phyloP scores from a whole-genome alignment of 805 yeast species.

The Clavispora asparagi region DNA sequence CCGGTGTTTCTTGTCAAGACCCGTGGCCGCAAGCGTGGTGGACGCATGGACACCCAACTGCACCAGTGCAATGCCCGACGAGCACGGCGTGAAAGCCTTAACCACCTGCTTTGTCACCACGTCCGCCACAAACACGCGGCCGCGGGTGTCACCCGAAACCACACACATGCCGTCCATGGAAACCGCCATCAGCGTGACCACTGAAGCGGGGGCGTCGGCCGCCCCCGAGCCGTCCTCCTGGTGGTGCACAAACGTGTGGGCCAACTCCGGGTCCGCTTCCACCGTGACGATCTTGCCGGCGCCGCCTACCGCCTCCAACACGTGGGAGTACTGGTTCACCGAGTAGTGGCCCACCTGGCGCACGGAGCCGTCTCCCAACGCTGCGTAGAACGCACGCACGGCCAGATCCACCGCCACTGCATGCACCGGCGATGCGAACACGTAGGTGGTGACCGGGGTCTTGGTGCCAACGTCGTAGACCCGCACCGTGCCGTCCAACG shows the following conservation, averaged over 20 bases:
- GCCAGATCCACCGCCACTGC: slow-evolving; percentile 71
- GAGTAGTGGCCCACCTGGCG: slow-evolving; percentile 50
- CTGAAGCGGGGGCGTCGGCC: slow-evolving; percentile 3
- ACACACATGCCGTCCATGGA: slow-evolving; percentile 73
- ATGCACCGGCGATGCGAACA: slow-evolving; percentile 54
- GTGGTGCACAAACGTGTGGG: slow-evolving; percentile 51
- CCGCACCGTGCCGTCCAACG: slow-evolving; percentile 71
- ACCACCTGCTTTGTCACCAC: slow-evolving; percentile 62
- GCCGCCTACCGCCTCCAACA: slow-evolving; percentile 60
- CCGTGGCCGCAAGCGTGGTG: slow-evolving; percentile 11
- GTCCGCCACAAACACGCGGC: slow-evolving; percentile 66
- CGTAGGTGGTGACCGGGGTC: slow-evolving; percentile 60
- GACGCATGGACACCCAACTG: slow-evolving; percentile 18
- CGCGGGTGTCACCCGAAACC: slow-evolving; percentile 70
- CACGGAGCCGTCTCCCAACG: slow-evolving; percentile 59
- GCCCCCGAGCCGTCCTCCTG: slow-evolving; percentile 6
- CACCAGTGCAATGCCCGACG: slow-evolving; percentile 30
- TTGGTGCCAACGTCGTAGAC: slow-evolving; percentile 53
- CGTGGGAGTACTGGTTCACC: slow-evolving; percentile 28
- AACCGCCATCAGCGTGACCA: slow-evolving; percentile 50
- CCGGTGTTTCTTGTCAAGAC: slow-evolving; percentile 33
- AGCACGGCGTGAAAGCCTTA: slow-evolving; percentile 45
- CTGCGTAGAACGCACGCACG: slow-evolving; percentile 68
- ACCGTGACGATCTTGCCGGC: slow-evolving; percentile 46
- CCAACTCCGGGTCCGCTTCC: slow-evolving; percentile 45